phyloP scores from a whole-genome alignment of 257 asterid genomes.

The Jacaranda copaia region DNA sequence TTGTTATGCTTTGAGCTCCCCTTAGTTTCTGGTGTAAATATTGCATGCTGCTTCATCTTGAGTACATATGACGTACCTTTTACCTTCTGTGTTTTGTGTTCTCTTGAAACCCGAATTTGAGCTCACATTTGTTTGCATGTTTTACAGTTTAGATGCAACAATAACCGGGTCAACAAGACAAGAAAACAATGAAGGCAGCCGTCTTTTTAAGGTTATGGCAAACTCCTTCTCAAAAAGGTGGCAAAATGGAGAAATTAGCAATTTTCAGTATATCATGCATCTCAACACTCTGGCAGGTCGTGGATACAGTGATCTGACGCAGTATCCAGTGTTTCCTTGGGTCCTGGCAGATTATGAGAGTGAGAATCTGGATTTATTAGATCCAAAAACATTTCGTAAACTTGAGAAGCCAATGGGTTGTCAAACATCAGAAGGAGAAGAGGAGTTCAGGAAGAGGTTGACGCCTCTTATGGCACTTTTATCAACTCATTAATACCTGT shows the following conservation, averaged over 20 bases:
- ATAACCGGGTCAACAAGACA: slow-evolving; percentile 92
- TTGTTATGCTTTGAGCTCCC: slow-evolving; percentile 30
- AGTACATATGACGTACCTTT: slow-evolving; percentile 3
- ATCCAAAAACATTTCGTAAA: slow-evolving; percentile 90
- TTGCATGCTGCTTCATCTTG: slow-evolving; percentile 8
- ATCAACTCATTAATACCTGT: background rate
- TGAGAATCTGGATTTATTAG: slow-evolving; percentile 78
- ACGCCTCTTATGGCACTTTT: slow-evolving; percentile 30
- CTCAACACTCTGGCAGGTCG: slow-evolving; percentile 99
- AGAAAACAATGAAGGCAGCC: slow-evolving; percentile 95
- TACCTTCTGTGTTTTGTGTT: slow-evolving; percentile 1
- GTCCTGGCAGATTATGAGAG: slow-evolving; percentile 95
- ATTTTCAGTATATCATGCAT: slow-evolving; percentile 98
- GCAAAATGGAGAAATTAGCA: slow-evolving; percentile 99
- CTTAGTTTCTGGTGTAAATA: slow-evolving; percentile 1
- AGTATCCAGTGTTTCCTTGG: slow-evolving; percentile 99
- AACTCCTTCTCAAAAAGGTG: slow-evolving; percentile 97
- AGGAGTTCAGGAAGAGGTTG: slow-evolving; percentile 94
- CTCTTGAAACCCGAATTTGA: slow-evolving; percentile 33
- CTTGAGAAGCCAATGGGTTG: slow-evolving; percentile 98
- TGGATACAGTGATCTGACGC: slow-evolving; percentile 98
- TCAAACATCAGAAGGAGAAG: slow-evolving; percentile 95
- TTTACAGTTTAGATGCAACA: slow-evolving; percentile 88
- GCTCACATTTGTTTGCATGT: slow-evolving; percentile 29
- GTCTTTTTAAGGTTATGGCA: slow-evolving; percentile 96